phyloP scores from a whole-genome alignment of 352 stramenopile genomes.

The Globisporangium solare region DNA sequence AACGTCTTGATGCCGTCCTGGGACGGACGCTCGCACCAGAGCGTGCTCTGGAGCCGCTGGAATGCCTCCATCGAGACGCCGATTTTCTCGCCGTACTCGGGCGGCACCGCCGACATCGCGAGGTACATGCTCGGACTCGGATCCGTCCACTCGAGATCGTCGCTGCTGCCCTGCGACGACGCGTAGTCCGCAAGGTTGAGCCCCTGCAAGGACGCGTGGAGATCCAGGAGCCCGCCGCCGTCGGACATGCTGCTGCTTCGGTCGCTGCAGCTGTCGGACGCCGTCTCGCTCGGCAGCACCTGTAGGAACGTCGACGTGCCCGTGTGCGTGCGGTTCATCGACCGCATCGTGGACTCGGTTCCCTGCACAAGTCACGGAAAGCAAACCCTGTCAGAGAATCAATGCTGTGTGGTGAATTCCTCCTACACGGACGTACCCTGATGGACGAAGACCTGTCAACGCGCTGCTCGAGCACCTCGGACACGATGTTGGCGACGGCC shows the following conservation, averaged over 20 bases:
- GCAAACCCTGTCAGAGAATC: background rate
- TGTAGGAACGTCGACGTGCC: conserved; percentile 1
- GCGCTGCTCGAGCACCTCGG: conserved; percentile 74
- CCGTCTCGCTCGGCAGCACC: conserved; percentile 4
- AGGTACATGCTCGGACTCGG: conserved; percentile 29
- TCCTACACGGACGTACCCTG: conserved; percentile 5
- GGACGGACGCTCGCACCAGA: conserved; percentile 26
- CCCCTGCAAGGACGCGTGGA: conserved; percentile 25
- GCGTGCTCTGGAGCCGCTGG: conserved; percentile 49
- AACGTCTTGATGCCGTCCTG: conserved; percentile 29
- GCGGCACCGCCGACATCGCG: conserved; percentile 25
- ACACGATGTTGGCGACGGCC: conserved; percentile 75
- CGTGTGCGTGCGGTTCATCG: conserved; percentile 7
- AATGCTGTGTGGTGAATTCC: background rate
- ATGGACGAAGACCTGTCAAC: conserved; percentile 18
- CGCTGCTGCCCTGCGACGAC: conserved; percentile 11
- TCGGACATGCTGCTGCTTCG: conserved; percentile 12
- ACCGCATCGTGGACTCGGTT: conserved; percentile 11
- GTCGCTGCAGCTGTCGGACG: conserved; percentile 16
- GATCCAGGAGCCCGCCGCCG: conserved; percentile 16
- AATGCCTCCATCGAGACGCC: conserved; percentile 60
- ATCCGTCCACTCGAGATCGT: conserved; percentile 15
- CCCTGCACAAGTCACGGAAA: conserved; percentile 8
- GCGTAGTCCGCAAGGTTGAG: conserved; percentile 23
- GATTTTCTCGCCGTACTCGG: conserved; percentile 55